Percentiles rank a stretch among this genome's conserved stretches.
These are phyloP conservation scores for Rhizophagus clarus DNA, from an alignment of 192 early-diverging fungal genomes.

Conservation along the genomic window DNA sequence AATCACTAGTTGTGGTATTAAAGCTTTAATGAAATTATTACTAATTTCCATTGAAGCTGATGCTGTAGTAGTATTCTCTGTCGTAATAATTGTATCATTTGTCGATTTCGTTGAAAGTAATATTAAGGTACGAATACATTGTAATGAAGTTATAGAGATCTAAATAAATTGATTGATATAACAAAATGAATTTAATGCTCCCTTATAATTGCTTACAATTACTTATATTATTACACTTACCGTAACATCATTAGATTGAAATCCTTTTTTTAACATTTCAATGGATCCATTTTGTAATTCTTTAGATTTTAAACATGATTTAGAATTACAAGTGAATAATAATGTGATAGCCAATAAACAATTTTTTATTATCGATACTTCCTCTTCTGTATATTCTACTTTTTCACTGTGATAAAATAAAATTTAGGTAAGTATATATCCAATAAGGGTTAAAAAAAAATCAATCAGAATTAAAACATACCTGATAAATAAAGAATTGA, in stretches of 20 bases:
- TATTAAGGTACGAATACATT: conserved; percentile 45
- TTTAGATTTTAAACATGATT: neutral
- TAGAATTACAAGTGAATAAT: conserved; percentile 13
- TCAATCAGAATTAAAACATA: too few relatives aligned
- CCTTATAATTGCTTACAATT: neutral
- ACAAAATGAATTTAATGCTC: neutral
- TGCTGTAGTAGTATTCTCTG: neutral
- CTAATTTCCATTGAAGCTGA: conserved; percentile 31
- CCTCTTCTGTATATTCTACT: conserved; percentile 1
- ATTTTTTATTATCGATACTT: conserved; percentile 19
- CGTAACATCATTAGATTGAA: neutral
- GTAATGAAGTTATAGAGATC: conserved; percentile 39
- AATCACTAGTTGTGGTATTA: conserved; percentile 38
- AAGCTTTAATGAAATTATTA: conserved; percentile 31
- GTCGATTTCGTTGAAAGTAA: conserved; percentile 35
- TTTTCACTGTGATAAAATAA: neutral
- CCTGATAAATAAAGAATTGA: conserved; percentile 34
- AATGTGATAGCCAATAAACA: conserved; percentile 10
- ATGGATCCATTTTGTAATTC: neutral
- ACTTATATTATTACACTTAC: conserved; percentile 13
- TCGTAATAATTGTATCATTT: neutral
- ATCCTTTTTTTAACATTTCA: conserved; percentile 19
- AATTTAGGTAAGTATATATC: neutral
- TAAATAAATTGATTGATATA: conserved; percentile 7
- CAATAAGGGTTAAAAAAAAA: too few relatives aligned